Evolutionary conservation across 2,329 filamentous ascomycete species (phyloP).

Genomic region (Alternaria sp.): DNA sequence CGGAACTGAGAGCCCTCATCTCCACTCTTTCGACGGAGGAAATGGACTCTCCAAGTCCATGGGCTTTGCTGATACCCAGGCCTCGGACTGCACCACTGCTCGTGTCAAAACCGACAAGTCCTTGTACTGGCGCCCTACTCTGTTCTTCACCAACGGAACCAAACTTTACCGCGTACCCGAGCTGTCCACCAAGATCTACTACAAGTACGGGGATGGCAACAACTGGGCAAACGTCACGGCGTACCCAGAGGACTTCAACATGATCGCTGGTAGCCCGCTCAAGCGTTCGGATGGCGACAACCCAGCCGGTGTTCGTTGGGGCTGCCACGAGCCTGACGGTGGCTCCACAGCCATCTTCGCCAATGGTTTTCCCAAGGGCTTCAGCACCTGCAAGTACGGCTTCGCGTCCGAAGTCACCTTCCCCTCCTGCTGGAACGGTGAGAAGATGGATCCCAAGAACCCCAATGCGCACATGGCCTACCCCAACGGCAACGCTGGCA

Average conservation of each 20-base stretch:
- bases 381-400: constrained; percentile 49
- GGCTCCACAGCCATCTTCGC: constrained; percentile 35
- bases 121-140: constrained; percentile 51
- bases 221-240: constrained; percentile 47
- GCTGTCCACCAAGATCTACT: constrained; percentile 49
- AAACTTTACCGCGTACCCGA: constrained; percentile 50
- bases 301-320: constrained; percentile 44
- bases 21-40: constrained; percentile 52
- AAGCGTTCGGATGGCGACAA: constrained; percentile 44
- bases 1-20: constrained; percentile 44
- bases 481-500: constrained; percentile 34
- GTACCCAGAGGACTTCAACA: constrained; percentile 49
- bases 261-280: constrained; percentile 47
- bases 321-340: constrained; percentile 40
- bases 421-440: constrained; percentile 51
- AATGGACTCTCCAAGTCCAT: constrained; percentile 42
- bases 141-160: constrained; percentile 50
- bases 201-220: constrained; percentile 49
- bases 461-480: constrained; percentile 54
- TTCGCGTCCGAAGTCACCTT: constrained; percentile 49
- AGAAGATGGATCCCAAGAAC: constrained; percentile 43
- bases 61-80: constrained; percentile 38
- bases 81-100: constrained; percentile 47
- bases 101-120: constrained; percentile 51
- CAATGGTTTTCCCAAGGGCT: constrained; percentile 49